A percentile compares a stretch with the other conserved stretches of the same genome.
Evolutionary conservation across 768 basidiomycete species (phyloP).

Genomic region (Suillus subluteus): DNA sequence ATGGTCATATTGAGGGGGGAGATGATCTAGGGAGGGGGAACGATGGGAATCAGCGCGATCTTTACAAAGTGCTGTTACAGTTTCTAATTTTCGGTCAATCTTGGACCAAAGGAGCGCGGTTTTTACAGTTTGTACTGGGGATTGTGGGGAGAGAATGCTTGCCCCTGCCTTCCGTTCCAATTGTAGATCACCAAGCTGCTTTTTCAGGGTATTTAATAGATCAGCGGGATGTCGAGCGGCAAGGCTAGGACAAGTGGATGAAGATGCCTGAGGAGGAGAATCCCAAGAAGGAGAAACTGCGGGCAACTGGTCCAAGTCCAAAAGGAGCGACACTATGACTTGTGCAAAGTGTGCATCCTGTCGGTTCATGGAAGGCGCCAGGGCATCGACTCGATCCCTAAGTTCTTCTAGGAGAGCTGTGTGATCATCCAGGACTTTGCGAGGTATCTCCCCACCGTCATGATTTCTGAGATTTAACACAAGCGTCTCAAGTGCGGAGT

Average conservation of each 20-base stretch:
- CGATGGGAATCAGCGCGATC: constrained; percentile 43
- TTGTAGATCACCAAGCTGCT: constrained; percentile 71
- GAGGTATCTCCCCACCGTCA: constrained; percentile 36
- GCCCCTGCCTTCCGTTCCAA: constrained; percentile 24
- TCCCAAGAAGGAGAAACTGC: constrained; percentile 21
- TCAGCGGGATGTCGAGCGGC: constrained; percentile 33
- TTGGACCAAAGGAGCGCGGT: constrained; percentile 71
- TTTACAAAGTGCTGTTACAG: constrained; percentile 66
- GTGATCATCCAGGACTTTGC: constrained; percentile 51
- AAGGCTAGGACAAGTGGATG: constrained; percentile 16
- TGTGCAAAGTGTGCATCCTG: constrained; percentile 66
- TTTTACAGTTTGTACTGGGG: constrained; percentile 58
- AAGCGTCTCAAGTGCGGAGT: constrained; percentile 61
- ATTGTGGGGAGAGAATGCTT: background rate
- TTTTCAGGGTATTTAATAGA: constrained; percentile 63
- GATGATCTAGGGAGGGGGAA: constrained; percentile 32
- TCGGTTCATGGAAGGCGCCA: constrained; percentile 46
- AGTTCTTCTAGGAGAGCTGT: constrained; percentile 64
- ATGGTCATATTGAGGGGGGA: constrained; percentile 60
- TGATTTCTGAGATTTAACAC: constrained; percentile 62
- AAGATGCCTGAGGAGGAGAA: constrained; percentile 20
- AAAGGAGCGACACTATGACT: constrained; percentile 69
- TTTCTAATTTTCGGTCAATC: constrained; percentile 76
- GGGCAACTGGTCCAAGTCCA: constrained; percentile 69
- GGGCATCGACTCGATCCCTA: constrained; percentile 50